Percentiles rank a stretch among this genome's conserved stretches.
Conservation (phyloP, 441 rosid species). For the Eutrema salsugineum region DNA sequence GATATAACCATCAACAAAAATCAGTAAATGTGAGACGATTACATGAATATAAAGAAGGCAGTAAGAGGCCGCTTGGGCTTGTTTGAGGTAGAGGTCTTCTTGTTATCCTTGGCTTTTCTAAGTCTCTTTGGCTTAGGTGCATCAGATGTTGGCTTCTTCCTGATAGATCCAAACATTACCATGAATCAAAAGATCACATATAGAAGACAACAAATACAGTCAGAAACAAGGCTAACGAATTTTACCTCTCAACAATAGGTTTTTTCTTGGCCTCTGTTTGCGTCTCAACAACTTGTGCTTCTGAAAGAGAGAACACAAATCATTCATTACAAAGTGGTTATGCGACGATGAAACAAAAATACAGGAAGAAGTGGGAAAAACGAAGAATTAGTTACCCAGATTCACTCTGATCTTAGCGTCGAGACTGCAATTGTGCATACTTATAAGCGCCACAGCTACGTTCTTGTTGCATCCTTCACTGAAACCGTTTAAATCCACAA, state of each 20-base stretch:
- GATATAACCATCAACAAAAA: neutral
- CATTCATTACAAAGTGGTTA: neutral
- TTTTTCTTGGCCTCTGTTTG: conserved; percentile 68
- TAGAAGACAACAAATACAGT: neutral
- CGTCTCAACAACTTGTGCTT: conserved; percentile 69
- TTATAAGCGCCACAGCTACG: conserved; percentile 76
- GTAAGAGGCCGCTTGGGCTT: conserved; percentile 80
- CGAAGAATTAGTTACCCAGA: conserved; percentile 40
- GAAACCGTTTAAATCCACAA: conserved; percentile 13
- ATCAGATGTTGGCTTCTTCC: conserved; percentile 61
- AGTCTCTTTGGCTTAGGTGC: conserved; percentile 71
- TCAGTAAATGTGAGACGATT: neutral
- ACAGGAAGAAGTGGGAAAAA: neutral
- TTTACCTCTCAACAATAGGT: conserved; percentile 53
- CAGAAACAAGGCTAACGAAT: neutral
- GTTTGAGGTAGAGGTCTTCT: conserved; percentile 46
- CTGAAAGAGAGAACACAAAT: conserved; percentile 25
- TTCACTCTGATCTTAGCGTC: conserved; percentile 85
- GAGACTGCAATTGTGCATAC: conserved; percentile 78
- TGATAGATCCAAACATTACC: neutral
- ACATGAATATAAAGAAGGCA: conserved; percentile 87
- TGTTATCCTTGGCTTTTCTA: conserved; percentile 34
- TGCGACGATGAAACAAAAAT: neutral
- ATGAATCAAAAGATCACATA: neutral
- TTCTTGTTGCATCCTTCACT: conserved; percentile 77